These are phyloP conservation scores for Pichia paraexigua DNA, from an alignment of 805 yeast genomes.

Conservation along the genomic window DNA sequence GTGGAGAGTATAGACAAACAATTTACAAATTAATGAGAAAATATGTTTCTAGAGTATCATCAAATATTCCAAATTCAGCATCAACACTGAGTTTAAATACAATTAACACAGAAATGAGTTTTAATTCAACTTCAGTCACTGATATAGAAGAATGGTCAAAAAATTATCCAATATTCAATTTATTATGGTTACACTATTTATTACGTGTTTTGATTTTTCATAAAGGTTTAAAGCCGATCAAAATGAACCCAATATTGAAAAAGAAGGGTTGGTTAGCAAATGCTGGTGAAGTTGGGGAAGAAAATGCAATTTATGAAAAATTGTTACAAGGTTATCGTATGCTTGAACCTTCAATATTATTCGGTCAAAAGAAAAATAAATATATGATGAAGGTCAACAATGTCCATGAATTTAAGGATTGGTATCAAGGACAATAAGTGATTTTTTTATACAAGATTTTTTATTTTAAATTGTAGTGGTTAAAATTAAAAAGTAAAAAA, in stretches of 20 bases:
- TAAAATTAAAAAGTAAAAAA: not conserved
- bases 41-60: not conserved
- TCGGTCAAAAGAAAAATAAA: slow-evolving; percentile 15
- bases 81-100: slow-evolving; percentile 6
- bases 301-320: slow-evolving; percentile 20
- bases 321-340: slow-evolving; percentile 25
- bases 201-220: slow-evolving; percentile 39
- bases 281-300: slow-evolving; percentile 16
- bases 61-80: slow-evolving; percentile 9
- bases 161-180: slow-evolving; percentile 42
- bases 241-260: slow-evolving; percentile 21
- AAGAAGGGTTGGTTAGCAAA: slow-evolving; percentile 13
- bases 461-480: too few species aligned
- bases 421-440: slow-evolving; percentile 2
- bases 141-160: slow-evolving; percentile 33
- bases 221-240: slow-evolving; percentile 28
- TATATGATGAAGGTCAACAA: slow-evolving; percentile 12
- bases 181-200: slow-evolving; percentile 61
- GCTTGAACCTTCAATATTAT: slow-evolving; percentile 27
- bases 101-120: not conserved
- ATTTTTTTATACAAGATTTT: too few species aligned
- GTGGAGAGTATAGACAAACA: slow-evolving; percentile 55
- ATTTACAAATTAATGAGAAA: slow-evolving; percentile 46
- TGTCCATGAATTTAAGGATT: slow-evolving; percentile 13
- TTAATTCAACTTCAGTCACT: not conserved